Evolutionary conservation across 2,329 filamentous ascomycete species (phyloP), one percentile per base, ranked within the genome.

Genomic region (Beauveria varroae): DNA sequence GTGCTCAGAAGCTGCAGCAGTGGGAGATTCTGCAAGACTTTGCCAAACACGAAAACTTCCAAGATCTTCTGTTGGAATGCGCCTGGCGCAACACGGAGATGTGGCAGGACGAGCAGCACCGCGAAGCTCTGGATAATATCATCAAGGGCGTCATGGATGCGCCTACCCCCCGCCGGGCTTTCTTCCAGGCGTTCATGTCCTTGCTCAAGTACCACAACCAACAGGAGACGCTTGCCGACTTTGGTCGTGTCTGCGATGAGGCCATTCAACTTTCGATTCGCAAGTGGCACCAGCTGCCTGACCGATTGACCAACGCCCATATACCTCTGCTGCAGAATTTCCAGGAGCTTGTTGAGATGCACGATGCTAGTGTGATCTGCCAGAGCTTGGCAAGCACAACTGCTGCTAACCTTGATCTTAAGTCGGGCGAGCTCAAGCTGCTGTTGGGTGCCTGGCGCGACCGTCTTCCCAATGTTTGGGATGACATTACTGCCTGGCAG

Each of bases 401-500:
- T 62, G 85, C 89, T 65, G 78, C 79, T 14, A 99, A 99, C 70
- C 79, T 99, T 54, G 96, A 99, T 68, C 86, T 87, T 65, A 99
- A 99, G 75, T 97, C 93, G 22, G 90, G 93, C 62, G 96, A 99
- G 76, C 83, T 99, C 2, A 99, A 99, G 76, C 77, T 99, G 57
- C 84, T 98, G 3, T 83, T 99, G 5, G 91, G 91, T 60, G 95
- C 93, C 8, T 99, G 95, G 95, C 87, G 95, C 62, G 95, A 99
- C 72, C 86, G 95, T 54, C 78, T 99, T 57, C 95, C 95, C 1
- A 99, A 99, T 70, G 89, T 96, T 3, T 99, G 95, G 95, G 95
- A 99, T 72, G 95, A 99, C 73, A 99, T 99, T 74, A 96, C 96
- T 65, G 91, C 95, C 44, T 99, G 95, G 95, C 95, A 99, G 73